Evolutionary conservation across 2,329 filamentous ascomycete species (phyloP).

Genomic region (Penicillium fuscoglaucum): DNA sequence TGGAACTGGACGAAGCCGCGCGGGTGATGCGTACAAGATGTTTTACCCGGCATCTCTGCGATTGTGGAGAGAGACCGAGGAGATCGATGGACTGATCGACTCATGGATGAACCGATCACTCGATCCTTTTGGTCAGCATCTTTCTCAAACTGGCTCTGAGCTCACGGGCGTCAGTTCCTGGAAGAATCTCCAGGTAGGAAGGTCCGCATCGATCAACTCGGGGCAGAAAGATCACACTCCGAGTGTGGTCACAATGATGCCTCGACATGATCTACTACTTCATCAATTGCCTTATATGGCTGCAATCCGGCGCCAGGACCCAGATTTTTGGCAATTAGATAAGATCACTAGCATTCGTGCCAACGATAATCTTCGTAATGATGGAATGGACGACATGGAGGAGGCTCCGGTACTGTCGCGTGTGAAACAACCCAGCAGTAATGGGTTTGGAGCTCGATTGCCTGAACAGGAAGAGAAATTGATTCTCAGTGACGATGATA

Average conservation of each 20-base stretch:
- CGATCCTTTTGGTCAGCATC: conserved; percentile 32
- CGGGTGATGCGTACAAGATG: conserved; percentile 75
- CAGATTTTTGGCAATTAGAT: conserved; percentile 59
- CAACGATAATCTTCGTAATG: conserved; percentile 25
- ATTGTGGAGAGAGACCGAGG: conserved; percentile 79
- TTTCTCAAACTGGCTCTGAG: conserved; percentile 32
- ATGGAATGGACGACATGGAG: conserved; percentile 52
- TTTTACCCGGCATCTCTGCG: conserved; percentile 85
- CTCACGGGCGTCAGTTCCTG: conserved; percentile 40
- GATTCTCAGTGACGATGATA: conserved; percentile 79
- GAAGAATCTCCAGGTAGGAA: conserved; percentile 27
- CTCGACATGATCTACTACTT: conserved; percentile 55
- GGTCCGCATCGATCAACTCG: conserved; percentile 5
- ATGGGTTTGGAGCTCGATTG: conserved; percentile 23
- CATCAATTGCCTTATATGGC: conserved; percentile 86
- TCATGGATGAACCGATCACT: conserved; percentile 41
- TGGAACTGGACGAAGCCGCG: conserved; percentile 34
- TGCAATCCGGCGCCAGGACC: conserved; percentile 53
- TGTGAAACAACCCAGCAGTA: conserved; percentile 29
- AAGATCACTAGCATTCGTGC: conserved; percentile 63
- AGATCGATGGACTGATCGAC: conserved; percentile 68
- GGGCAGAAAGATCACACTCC: background rate
- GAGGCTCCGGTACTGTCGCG: conserved; percentile 37
- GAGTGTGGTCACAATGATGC: conserved; percentile 33
- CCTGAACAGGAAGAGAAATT: conserved; percentile 65